phyloP scores from a whole-genome alignment of 768 basidiomycete genomes.

The Crucibulum laeve region DNA sequence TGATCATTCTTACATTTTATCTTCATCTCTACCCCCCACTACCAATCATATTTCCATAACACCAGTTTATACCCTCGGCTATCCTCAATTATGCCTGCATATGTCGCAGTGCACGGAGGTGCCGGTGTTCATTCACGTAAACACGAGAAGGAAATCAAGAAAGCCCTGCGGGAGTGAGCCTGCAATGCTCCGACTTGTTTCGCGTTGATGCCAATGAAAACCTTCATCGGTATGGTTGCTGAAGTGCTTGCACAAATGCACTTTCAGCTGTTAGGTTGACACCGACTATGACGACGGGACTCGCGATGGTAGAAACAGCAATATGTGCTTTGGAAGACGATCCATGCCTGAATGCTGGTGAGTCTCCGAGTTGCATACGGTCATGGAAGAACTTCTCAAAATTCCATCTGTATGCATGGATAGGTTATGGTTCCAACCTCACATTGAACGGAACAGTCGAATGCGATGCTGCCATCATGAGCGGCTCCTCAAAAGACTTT shows the following conservation, averaged over 20 bases:
- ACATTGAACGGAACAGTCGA: constrained; percentile 73
- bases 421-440: constrained; percentile 77
- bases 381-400: background rate
- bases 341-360: constrained; percentile 68
- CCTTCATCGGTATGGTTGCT: background rate
- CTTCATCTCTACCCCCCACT: no score
- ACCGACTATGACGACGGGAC: constrained; percentile 21
- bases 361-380: constrained; percentile 2
- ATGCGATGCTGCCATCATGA: constrained; percentile 80
- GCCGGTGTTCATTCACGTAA: constrained; percentile 59
- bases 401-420: background rate
- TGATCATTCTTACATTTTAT: no score
- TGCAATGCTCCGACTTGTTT: background rate
- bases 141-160: constrained; percentile 49
- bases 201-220: background rate
- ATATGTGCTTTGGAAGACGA: constrained; percentile 63
- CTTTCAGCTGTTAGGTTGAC: background rate
- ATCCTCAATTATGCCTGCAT: constrained; percentile 17
- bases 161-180: constrained; percentile 49
- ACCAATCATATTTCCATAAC: no score
- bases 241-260: background rate
- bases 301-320: constrained; percentile 48
- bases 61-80: no score
- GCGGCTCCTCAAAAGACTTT: constrained; percentile 35
- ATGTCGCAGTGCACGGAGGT: constrained; percentile 72